phyloP scores from a whole-genome alignment of 768 basidiomycete genomes.

The Leccinum variicolor region DNA sequence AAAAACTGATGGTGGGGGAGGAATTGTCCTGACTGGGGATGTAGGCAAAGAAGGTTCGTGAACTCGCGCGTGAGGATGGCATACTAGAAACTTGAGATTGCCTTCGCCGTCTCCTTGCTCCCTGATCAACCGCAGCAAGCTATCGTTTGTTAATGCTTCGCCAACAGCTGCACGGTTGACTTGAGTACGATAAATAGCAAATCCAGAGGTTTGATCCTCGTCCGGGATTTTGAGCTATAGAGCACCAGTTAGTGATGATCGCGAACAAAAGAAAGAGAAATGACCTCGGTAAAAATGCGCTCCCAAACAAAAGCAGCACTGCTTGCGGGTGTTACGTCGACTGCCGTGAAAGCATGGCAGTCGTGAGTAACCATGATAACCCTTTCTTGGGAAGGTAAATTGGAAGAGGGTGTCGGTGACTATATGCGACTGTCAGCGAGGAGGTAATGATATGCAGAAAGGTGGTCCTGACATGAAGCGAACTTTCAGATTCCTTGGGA shows the following conservation, averaged over 20 bases:
- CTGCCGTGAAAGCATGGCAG: conserved; percentile 69
- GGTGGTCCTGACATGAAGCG: conserved; percentile 21
- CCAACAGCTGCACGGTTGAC: conserved; percentile 77
- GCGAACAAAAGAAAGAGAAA: conserved; percentile 15
- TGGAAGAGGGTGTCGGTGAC: conserved; percentile 30
- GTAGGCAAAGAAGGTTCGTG: conserved; percentile 47
- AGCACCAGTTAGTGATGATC: not conserved
- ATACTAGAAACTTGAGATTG: conserved; percentile 81
- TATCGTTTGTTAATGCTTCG: conserved; percentile 67
- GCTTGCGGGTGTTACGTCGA: conserved; percentile 66
- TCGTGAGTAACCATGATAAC: conserved; percentile 71
- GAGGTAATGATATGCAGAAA: conserved; percentile 3
- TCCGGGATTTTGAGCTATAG: conserved; percentile 73
- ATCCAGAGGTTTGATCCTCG: conserved; percentile 68
- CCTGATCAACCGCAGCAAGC: conserved; percentile 67
- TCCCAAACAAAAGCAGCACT: conserved; percentile 72
- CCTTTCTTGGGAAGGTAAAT: conserved; percentile 29
- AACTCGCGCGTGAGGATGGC: conserved; percentile 57
- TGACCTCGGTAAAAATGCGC: conserved; percentile 75
- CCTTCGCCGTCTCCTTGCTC: conserved; percentile 74
- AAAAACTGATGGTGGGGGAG: conserved; percentile 47
- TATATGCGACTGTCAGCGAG: conserved; percentile 17
- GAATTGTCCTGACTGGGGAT: conserved; percentile 44
- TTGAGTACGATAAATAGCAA: conserved; percentile 84
- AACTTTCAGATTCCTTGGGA: conserved; percentile 24